These are phyloP conservation scores for Mortierella claussenii DNA, from an alignment of 192 early-diverging fungal species.

Conservation along the genomic window DNA sequence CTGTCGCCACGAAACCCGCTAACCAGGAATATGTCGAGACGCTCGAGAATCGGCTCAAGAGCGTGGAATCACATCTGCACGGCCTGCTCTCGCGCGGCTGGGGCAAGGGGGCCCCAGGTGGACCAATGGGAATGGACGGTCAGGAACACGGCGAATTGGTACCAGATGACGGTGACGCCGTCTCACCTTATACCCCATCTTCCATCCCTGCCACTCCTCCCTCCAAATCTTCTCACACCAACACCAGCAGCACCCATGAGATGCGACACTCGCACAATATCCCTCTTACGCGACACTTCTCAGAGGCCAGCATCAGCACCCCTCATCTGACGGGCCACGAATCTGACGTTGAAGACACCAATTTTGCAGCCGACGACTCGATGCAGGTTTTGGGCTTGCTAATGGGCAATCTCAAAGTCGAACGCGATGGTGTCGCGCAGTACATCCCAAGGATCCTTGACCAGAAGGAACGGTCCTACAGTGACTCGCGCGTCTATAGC, in stretches of 20 bases:
- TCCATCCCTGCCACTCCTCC: conserved; percentile 47
- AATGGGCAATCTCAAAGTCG: conserved; percentile 38
- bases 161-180: conserved; percentile 21
- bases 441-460: conserved; percentile 31
- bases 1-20: conserved; percentile 38
- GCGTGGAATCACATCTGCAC: conserved; percentile 47
- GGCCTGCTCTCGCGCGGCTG: conserved; percentile 44
- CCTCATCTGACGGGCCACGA: conserved; percentile 19
- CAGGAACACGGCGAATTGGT: conserved; percentile 16
- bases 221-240: conserved; percentile 13
- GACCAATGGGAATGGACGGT: not conserved
- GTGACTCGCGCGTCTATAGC: conserved; percentile 27
- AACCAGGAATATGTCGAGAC: conserved; percentile 54
- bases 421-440: conserved; percentile 37
- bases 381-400: conserved; percentile 37
- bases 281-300: conserved; percentile 22
- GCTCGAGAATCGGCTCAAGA: conserved; percentile 47
- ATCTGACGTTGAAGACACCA: conserved; percentile 16
- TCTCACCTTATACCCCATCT: conserved; percentile 42
- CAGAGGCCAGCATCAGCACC: conserved; percentile 26
- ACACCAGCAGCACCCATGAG: conserved; percentile 4
- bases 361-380: conserved; percentile 25
- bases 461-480: conserved; percentile 46
- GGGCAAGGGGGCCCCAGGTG: conserved; percentile 12
- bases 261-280: not conserved